These are phyloP conservation scores for Lactuca saligna DNA, from an alignment of 129 eudicot species.

Conservation along the genomic window DNA sequence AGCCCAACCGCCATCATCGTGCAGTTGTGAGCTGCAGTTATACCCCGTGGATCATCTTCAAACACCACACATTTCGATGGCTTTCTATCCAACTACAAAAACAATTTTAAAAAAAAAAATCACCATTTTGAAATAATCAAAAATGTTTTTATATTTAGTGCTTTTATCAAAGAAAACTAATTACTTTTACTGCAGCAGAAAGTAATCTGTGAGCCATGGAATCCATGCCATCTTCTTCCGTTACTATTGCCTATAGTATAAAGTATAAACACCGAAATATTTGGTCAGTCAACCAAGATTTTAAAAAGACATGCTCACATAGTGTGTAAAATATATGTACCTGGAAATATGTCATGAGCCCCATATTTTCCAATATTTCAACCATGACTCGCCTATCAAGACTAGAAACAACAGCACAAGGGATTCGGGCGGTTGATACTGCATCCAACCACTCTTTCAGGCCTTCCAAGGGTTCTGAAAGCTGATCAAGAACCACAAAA, in stretches of 20 bases:
- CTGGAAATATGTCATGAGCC: constrained; percentile 83
- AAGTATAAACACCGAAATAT: not conserved
- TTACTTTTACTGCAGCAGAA: constrained; percentile 90
- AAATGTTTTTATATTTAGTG: not conserved
- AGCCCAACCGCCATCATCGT: constrained; percentile 96
- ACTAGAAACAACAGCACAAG: constrained; percentile 98
- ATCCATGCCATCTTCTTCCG: constrained; percentile 98
- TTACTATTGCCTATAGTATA: constrained; percentile 61
- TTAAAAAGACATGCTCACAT: not conserved
- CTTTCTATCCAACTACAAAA: constrained; percentile 81
- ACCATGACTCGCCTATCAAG: constrained; percentile 76
- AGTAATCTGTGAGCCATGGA: constrained; percentile 93
- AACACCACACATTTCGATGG: constrained; percentile 96
- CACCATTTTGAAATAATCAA: not conserved
- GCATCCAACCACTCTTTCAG: constrained; percentile 91
- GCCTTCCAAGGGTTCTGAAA: constrained; percentile 81
- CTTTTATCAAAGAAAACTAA: not conserved
- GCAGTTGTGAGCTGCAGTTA: constrained; percentile 97
- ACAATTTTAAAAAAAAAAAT: not conserved
- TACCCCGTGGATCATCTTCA: constrained; percentile 94
- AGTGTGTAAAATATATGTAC: constrained; percentile 24
- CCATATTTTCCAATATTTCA: constrained; percentile 67
- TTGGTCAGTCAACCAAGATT: not conserved
- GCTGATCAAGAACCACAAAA: constrained; percentile 42
- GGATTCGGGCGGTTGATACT: constrained; percentile 75